Evolutionary conservation across 768 basidiomycete species (phyloP).

Genomic region (Lactifluus hygrophoroides): DNA sequence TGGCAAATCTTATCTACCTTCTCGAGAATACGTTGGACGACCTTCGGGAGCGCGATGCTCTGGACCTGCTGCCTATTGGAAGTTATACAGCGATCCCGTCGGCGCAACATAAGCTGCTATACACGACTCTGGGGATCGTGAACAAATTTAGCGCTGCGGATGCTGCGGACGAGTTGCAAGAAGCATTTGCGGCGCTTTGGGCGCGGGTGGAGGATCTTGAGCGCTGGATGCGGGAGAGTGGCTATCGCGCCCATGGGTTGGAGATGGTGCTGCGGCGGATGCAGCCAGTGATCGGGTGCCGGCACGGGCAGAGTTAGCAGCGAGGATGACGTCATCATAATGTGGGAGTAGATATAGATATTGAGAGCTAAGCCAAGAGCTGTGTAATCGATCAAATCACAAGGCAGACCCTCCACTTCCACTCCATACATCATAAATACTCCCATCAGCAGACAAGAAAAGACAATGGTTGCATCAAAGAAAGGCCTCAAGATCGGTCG

Average conservation of each 20-base stretch:
- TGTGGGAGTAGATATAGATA: no score
- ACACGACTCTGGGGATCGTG: background rate
- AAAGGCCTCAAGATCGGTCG: constrained; percentile 45
- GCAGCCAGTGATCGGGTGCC: background rate
- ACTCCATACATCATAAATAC: no score
- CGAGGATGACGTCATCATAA: background rate
- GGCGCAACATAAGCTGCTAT: background rate
- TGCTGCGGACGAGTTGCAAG: background rate
- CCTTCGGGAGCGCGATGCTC: background rate
- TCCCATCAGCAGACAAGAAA: no score
- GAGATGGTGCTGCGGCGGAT: constrained; percentile 7
- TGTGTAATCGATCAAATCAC: no score
- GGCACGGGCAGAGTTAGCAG: no score
- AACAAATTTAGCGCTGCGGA: constrained; percentile 8
- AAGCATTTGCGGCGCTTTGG: background rate
- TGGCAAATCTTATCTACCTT: constrained; percentile 3
- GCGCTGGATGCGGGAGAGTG: background rate
- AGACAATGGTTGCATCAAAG: constrained; percentile 24
- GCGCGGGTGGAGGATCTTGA: background rate
- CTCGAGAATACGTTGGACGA: background rate
- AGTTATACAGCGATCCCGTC: no score
- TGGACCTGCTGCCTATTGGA: background rate
- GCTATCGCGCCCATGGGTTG: constrained; percentile 5
- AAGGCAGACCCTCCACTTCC: no score
- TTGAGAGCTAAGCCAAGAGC: no score